Percentiles rank a stretch among this genome's conserved stretches.
These are phyloP conservation scores for Pisolithus microcarpus DNA, from an alignment of 768 basidiomycete genomes.

Conservation along the genomic window DNA sequence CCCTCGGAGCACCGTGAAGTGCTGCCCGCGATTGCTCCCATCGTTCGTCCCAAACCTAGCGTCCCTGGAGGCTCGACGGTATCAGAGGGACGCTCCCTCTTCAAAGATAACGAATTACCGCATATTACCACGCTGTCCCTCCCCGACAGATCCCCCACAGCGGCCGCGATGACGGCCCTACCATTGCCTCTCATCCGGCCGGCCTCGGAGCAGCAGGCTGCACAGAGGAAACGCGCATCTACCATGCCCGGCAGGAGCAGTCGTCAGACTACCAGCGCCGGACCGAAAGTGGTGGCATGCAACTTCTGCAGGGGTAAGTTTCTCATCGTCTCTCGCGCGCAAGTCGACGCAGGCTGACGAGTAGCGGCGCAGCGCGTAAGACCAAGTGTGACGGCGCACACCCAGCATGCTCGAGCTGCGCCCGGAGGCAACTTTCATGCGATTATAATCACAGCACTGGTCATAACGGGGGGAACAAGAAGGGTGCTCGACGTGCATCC, in stretches of 20 bases:
- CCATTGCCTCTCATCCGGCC: conserved; percentile 59
- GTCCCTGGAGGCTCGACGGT: conserved; percentile 13
- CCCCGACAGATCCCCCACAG: conserved; percentile 48
- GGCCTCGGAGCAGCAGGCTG: conserved; percentile 59
- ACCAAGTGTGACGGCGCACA: conserved; percentile 86
- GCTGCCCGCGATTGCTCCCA: conserved; percentile 31
- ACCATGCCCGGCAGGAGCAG: conserved; percentile 58
- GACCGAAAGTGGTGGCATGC: conserved; percentile 83
- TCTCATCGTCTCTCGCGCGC: not conserved
- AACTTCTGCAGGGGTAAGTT: conserved; percentile 79
- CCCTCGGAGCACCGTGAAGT: conserved; percentile 42
- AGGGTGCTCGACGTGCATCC: conserved; percentile 46
- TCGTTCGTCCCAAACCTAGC: conserved; percentile 23
- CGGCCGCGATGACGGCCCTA: conserved; percentile 52
- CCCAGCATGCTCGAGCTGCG: conserved; percentile 77
- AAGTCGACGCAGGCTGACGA: conserved; percentile 2
- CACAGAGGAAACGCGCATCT: conserved; percentile 61
- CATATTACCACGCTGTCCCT: conserved; percentile 65
- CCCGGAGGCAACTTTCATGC: conserved; percentile 67
- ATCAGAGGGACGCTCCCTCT: conserved; percentile 37
- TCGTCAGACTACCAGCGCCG: conserved; percentile 56
- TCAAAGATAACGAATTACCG: conserved; percentile 58
- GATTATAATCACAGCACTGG: conserved; percentile 68
- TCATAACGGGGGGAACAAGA: conserved; percentile 24
- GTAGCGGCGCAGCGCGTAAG: conserved; percentile 57